A percentile compares a stretch with the other conserved stretches of the same genome.
Conservation (phyloP, 176 grass and related monocot species). For the Eleusine coracana region DNA sequence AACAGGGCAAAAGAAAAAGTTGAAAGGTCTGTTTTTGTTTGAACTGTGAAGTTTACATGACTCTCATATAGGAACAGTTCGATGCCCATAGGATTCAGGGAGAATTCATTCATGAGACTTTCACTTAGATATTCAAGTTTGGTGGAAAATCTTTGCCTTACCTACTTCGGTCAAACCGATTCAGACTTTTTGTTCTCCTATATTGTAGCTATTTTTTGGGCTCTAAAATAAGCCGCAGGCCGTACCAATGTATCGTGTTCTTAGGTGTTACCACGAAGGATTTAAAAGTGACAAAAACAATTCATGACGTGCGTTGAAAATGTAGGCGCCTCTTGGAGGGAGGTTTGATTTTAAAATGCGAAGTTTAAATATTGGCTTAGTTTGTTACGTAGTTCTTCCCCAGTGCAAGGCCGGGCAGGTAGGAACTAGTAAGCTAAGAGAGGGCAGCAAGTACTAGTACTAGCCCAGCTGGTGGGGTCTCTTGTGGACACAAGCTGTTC, state of each 20-base stretch:
- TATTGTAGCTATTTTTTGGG: neutral
- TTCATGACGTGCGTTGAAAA: conserved; percentile 29
- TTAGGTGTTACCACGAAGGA: neutral
- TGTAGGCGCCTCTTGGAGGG: neutral
- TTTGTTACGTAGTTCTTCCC: conserved; percentile 24
- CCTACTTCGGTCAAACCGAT: neutral
- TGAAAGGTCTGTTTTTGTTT: conserved; percentile 1
- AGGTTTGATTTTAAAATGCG: conserved; percentile 18
- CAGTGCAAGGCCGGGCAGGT: conserved; percentile 7
- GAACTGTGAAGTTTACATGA: neutral
- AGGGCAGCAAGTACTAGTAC: neutral
- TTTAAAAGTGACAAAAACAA: conserved; percentile 6
- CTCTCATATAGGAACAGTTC: neutral
- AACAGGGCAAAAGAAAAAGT: conserved; percentile 4
- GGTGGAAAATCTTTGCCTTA: neutral
- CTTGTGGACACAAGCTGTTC: neutral
- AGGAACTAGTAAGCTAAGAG: neutral
- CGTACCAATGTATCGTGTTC: neutral
- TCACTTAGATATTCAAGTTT: neutral
- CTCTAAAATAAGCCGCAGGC: neutral
- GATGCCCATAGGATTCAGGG: neutral
- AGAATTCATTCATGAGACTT: neutral
- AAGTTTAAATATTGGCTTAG: neutral
- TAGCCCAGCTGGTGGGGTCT: neutral
- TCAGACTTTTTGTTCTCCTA: neutral